Evolutionary conservation across 352 stramenopile species (phyloP).

Genomic region (Phytophthora europaea): DNA sequence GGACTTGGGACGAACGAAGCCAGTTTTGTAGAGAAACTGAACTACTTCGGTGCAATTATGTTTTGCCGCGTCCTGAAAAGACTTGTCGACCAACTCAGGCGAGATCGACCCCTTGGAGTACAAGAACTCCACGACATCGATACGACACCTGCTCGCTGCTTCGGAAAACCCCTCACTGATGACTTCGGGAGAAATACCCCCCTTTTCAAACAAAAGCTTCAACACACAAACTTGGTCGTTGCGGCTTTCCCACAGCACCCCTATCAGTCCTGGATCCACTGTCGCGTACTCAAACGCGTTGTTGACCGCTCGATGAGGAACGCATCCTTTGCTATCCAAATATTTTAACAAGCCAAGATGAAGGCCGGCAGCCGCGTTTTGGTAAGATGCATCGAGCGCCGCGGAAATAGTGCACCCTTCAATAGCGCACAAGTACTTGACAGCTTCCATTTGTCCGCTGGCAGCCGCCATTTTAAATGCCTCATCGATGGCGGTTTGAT

Average conservation of each 20-base stretch:
- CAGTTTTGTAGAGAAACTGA: constrained; percentile 7
- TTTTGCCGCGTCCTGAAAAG: not conserved
- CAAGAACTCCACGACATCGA: constrained; percentile 5
- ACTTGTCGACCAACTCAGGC: not conserved
- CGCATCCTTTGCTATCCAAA: no score
- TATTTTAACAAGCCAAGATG: no score
- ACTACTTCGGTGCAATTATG: constrained; percentile 6
- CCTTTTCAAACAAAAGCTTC: not conserved
- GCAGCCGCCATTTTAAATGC: not conserved
- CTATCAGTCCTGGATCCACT: no score
- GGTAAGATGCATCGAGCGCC: no score
- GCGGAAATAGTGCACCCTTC: not conserved
- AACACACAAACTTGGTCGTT: not conserved
- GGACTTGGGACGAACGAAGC: not conserved
- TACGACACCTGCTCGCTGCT: not conserved
- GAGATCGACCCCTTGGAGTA: not conserved
- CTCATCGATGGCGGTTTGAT: not conserved
- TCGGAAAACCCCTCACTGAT: not conserved
- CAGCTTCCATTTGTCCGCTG: not conserved
- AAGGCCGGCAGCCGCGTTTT: no score
- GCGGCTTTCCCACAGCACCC: not conserved
- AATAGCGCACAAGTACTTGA: not conserved
- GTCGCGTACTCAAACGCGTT: not conserved
- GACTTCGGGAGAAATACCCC: not conserved
- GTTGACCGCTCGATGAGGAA: not conserved